A percentile compares a stretch with the other conserved stretches of the same genome.
Evolutionary conservation across 169 alveolate genomes (phyloP).

Genomic region (Cryptosporidium xiaoi): DNA sequence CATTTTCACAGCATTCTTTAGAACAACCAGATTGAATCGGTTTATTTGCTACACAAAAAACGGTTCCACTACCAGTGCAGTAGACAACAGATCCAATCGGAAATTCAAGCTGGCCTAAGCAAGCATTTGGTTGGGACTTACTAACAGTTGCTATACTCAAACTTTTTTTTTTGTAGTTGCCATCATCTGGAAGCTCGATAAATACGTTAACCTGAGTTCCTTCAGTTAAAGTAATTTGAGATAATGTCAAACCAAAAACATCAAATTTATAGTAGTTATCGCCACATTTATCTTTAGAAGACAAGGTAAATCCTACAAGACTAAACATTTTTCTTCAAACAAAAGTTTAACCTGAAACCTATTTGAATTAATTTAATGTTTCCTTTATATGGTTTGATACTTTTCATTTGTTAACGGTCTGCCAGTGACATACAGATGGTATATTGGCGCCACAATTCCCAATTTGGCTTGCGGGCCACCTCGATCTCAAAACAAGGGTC

Average conservation of each 20-base stretch:
- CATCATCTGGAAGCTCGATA: slow-evolving; percentile 35
- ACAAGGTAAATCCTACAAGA: slow-evolving; percentile 45
- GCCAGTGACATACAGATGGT: no score
- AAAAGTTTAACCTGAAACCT: not conserved
- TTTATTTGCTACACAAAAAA: slow-evolving; percentile 50
- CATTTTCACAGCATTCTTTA: slow-evolving; percentile 10
- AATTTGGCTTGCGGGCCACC: no score
- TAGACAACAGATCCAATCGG: slow-evolving; percentile 46
- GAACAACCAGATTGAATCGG: slow-evolving; percentile 17
- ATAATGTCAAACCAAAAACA: slow-evolving; percentile 32
- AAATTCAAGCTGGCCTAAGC: slow-evolving; percentile 37
- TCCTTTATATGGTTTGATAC: no score
- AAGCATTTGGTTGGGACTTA: slow-evolving; percentile 61
- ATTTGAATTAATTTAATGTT: not conserved
- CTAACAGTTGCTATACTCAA: slow-evolving; percentile 44
- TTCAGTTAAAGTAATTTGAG: slow-evolving; percentile 52
- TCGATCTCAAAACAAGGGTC: no score
- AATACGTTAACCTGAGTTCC: slow-evolving; percentile 51
- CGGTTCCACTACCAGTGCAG: slow-evolving; percentile 58
- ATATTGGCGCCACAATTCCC: no score
- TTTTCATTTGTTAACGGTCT: no score
- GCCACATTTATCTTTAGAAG: slow-evolving; percentile 4
- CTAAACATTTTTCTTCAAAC: slow-evolving; percentile 16
- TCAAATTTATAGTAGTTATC: slow-evolving; percentile 8
- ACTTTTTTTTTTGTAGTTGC: not conserved